A percentile compares a stretch with the other conserved stretches of the same genome.
Conservation (phyloP, 345 rosid species). For the Rhodamnia rubescens region DNA sequence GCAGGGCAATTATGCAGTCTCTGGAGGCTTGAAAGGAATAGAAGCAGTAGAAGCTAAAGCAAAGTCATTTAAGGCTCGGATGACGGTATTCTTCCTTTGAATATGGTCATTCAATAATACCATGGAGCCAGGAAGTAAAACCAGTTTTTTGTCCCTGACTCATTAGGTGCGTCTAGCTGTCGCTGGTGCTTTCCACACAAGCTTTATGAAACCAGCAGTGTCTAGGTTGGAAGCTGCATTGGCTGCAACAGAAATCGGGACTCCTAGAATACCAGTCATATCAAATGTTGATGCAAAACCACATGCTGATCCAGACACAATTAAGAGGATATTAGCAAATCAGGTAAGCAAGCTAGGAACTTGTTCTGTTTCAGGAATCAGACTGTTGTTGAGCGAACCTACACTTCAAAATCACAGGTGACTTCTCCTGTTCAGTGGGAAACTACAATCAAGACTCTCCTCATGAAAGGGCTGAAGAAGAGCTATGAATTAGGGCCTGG, state of each 20-base stretch:
- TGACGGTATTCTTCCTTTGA: conserved; percentile 44
- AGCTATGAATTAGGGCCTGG: conserved; percentile 97
- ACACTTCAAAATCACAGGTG: conserved; percentile 35
- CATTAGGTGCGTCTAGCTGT: conserved; percentile 88
- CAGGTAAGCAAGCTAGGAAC: conserved; percentile 30
- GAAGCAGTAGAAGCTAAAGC: conserved; percentile 93
- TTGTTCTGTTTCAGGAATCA: not conserved
- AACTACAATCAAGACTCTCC: conserved; percentile 74
- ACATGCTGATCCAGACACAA: conserved; percentile 79
- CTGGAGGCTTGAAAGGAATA: conserved; percentile 89
- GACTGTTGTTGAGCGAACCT: not conserved
- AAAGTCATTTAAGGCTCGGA: conserved; percentile 90
- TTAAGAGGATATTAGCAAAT: conserved; percentile 80
- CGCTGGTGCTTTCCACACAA: conserved; percentile 93
- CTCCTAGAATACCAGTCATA: conserved; percentile 91
- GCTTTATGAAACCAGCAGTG: conserved; percentile 98
- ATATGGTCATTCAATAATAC: not conserved
- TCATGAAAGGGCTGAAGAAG: conserved; percentile 57
- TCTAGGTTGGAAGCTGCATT: conserved; percentile 88
- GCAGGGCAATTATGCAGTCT: conserved; percentile 94
- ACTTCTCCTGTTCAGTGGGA: conserved; percentile 99
- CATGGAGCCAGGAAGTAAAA: not conserved
- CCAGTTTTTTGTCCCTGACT: not conserved
- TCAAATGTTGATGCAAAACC: conserved; percentile 94
- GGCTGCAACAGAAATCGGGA: conserved; percentile 55